Conservation (phyloP, 768 basidiomycete species). For the Lentinula aciculospora region DNA sequence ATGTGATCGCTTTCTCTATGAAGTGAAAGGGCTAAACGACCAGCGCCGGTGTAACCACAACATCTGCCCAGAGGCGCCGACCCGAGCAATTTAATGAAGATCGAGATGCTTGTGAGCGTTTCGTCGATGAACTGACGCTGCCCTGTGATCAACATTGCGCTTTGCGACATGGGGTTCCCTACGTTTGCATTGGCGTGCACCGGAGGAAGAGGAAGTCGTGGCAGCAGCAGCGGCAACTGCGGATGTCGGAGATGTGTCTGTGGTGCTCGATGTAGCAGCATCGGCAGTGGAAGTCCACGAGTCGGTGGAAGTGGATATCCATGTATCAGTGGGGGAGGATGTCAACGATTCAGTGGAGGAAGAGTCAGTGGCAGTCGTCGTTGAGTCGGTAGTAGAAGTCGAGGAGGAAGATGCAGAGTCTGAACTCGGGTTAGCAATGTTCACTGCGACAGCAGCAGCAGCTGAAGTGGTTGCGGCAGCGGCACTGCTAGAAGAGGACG, state of each 20-base stretch:
- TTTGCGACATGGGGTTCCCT: neutral
- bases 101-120: neutral
- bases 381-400: neutral
- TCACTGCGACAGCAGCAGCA: neutral
- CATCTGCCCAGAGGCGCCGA: neutral
- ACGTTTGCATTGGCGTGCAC: neutral
- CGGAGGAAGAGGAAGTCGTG: neutral
- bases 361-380: neutral
- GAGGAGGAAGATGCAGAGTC: neutral
- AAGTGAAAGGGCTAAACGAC: neutral
- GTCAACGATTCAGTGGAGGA: neutral
- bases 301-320: neutral
- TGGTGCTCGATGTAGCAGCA: neutral
- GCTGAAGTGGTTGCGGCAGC: neutral
- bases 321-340: neutral
- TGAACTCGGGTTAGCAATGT: neutral
- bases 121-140: neutral
- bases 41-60: neutral
- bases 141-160: neutral
- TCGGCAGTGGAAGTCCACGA: neutral
- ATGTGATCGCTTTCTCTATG: neutral
- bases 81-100: neutral
- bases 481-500: neutral
- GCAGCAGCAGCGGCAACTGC: neutral
- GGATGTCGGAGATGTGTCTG: neutral